Evolutionary conservation across 208 protist genomes (phyloP), one percentile per base, ranked within the genome.

Genomic region (Blastocrithidia nonstop): DNA sequence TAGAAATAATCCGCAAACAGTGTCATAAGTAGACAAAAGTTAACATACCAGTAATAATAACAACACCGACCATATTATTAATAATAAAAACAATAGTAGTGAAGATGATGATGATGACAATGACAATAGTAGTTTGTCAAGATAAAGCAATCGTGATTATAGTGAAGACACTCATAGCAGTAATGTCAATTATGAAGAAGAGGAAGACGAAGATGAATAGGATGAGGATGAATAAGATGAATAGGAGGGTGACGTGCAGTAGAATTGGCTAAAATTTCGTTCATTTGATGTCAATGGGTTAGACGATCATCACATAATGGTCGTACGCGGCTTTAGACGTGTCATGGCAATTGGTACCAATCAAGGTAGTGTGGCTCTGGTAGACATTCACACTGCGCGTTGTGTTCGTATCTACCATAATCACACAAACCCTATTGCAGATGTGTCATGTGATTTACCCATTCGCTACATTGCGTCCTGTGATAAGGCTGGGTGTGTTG

Each of bases 261-360:
- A 35, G 29, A 11, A 35, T 11, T 35, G 29, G 29, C 29, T 35
- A n/a, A 15, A 11, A 11, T 35, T 35, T 35, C 11, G 11, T 11
- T 56, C 62, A 9, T 36, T 54, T 1, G 40, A 47, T 16, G 45
- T 50, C 17, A 58, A 16, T 20, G 47, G 40, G 6, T 60, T 59
- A 8, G 45, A 50, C 43, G 68, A 57, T n/a, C 79, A 88, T 22
- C 73, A 66, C 35, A 57, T 88, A 13, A 79, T 81, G 61, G 50
- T 58, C 2, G 45, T 71, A 0, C 57, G 50, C 6, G 61, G 61
- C 8, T 72, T 76, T 26, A 36, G 37, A 1, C 51, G 66, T 0
- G 64, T 68, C 28, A 42, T 83, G 33, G 37, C 71, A 13, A 20
- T 88, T 21, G 79, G 73, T 54, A 88, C 78, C 7, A 88, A 83